Percentiles rank a stretch among this genome's conserved stretches.
These are phyloP conservation scores for Xylariales sp. DNA, from an alignment of 2,329 filamentous ascomycete genomes.

Conservation along the genomic window DNA sequence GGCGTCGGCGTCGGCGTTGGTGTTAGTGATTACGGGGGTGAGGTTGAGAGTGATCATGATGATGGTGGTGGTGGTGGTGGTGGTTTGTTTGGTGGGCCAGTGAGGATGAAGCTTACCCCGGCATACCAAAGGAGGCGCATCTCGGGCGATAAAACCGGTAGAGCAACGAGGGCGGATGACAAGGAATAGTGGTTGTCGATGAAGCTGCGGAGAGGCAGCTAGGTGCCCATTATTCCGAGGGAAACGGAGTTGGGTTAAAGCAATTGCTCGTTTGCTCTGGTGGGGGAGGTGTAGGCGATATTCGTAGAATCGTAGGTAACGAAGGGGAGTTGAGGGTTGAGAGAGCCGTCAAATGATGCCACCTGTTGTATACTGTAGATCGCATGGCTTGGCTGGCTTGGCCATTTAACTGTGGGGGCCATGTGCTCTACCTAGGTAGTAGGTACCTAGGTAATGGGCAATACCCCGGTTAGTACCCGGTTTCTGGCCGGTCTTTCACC, in stretches of 20 bases:
- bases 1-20: conserved; percentile 19
- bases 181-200: conserved; percentile 29
- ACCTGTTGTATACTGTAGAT: conserved; percentile 33
- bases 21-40: neutral
- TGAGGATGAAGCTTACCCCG: conserved; percentile 60
- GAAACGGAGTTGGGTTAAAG: conserved; percentile 25
- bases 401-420: conserved; percentile 6
- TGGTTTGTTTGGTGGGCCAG: neutral
- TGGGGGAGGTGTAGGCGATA: conserved; percentile 19
- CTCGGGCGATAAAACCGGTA: conserved; percentile 47
- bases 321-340: conserved; percentile 7
- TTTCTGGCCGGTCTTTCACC: neutral
- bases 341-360: conserved; percentile 31
- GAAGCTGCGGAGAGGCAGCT: conserved; percentile 41
- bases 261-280: conserved; percentile 26
- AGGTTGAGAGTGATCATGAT: too few species aligned
- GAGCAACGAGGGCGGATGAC: conserved; percentile 26
- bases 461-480: too few species aligned
- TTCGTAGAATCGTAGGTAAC: neutral
- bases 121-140: conserved; percentile 72
- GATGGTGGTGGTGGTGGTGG: neutral
- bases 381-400: neutral
- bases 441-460: too few species aligned
- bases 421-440: neutral
- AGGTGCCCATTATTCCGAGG: conserved; percentile 53